phyloP scores from a whole-genome alignment of 306 rosid genomes.

The Begonia peltatifolia region DNA sequence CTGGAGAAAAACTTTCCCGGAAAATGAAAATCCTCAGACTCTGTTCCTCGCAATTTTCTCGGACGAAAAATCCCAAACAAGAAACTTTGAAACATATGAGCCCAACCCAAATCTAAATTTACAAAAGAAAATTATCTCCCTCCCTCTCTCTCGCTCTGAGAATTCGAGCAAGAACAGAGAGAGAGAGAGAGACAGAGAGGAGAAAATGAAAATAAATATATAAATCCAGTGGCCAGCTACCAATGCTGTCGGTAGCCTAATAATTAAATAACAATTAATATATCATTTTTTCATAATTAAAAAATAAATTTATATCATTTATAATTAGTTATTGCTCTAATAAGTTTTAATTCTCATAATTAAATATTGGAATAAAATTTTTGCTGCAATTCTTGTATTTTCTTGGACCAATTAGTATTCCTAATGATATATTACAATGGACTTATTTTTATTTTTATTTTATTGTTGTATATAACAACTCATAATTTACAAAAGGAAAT shows the following conservation, averaged over 20 bases:
- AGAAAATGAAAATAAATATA: constrained; percentile 12
- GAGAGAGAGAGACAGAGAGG: neutral
- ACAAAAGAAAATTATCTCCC: constrained; percentile 11
- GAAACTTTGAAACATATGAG: constrained; percentile 6
- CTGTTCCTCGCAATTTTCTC: constrained; percentile 7
- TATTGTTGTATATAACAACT: no score
- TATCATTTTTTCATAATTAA: neutral
- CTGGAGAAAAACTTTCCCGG: neutral
- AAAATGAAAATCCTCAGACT: constrained; percentile 5
- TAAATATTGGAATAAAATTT: no score
- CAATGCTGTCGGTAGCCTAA: constrained; percentile 21
- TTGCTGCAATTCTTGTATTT: no score
- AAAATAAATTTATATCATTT: no score
- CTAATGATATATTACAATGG: no score
- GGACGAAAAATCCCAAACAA: constrained; percentile 15
- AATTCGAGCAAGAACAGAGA: constrained; percentile 19
- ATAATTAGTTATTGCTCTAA: no score
- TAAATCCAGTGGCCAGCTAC: constrained; percentile 83
- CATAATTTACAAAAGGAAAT: no score
- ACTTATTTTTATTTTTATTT: no score
- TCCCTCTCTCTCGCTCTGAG: constrained; percentile 15
- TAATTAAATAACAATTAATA: neutral
- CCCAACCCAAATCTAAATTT: constrained; percentile 6
- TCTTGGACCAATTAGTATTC: no score
- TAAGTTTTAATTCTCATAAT: no score